Evolutionary conservation across 1,284 basidiomycete genomes (phyloP).

Genomic region (Trichosporon ovoides): DNA sequence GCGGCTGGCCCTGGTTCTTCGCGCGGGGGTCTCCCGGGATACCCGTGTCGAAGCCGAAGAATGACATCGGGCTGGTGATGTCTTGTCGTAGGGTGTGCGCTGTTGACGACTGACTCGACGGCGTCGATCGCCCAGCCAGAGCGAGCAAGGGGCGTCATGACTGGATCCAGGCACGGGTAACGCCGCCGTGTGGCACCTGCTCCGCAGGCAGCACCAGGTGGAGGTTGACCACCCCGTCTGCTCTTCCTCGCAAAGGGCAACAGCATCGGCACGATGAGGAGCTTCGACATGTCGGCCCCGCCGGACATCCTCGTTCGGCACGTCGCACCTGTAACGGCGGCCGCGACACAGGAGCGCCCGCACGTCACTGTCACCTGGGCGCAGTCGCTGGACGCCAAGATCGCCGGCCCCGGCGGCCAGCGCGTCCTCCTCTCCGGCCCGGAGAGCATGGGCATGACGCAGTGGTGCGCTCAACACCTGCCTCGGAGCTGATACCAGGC

Average conservation of each 20-base stretch:
- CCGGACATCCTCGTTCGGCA: slow-evolving; percentile 14
- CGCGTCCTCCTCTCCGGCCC: slow-evolving; percentile 77
- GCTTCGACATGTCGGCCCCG: background rate
- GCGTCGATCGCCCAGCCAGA: background rate
- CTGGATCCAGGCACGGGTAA: background rate
- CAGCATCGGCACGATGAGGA: background rate
- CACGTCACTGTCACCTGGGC: slow-evolving; percentile 83
- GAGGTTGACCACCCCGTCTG: background rate
- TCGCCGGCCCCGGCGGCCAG: slow-evolving; percentile 67
- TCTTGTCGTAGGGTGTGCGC: background rate
- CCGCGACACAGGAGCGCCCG: slow-evolving; percentile 22
- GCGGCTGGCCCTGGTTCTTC: slow-evolving; percentile 3
- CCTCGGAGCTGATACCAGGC: slow-evolving; percentile 53
- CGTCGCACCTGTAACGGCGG: slow-evolving; percentile 9
- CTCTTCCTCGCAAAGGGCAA: too few species aligned
- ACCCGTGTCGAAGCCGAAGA: slow-evolving; percentile 49
- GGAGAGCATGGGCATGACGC: slow-evolving; percentile 92
- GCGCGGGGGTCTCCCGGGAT: slow-evolving; percentile 31
- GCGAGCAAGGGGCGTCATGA: slow-evolving; percentile 1
- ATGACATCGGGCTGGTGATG: slow-evolving; percentile 36
- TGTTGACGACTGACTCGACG: background rate
- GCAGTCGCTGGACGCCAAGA: slow-evolving; percentile 89
- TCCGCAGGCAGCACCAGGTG: background rate
- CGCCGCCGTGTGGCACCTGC: slow-evolving; percentile 6
- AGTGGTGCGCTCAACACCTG: slow-evolving; percentile 58